phyloP scores from a whole-genome alignment of 306 rosid species.

The Ormosia semicastrata region DNA sequence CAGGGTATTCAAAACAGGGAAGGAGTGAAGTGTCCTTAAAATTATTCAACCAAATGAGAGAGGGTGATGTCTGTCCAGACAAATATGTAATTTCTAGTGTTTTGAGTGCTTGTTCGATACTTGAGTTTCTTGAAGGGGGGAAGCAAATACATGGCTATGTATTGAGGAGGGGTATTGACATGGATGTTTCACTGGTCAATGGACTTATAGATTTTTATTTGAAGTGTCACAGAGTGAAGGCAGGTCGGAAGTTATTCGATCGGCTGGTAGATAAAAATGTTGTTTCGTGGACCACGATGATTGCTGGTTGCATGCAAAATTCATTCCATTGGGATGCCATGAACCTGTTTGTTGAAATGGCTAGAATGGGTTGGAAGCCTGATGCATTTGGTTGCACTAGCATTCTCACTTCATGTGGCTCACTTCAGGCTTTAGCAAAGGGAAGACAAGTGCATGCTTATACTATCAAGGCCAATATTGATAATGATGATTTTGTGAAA shows the following conservation, averaged over 20 bases:
- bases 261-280: conserved; percentile 49
- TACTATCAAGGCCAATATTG: conserved; percentile 61
- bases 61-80: conserved; percentile 52
- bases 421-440: conserved; percentile 52
- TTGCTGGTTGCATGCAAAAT: conserved; percentile 92
- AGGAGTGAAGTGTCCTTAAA: conserved; percentile 65
- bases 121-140: conserved; percentile 66
- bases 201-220: conserved; percentile 75
- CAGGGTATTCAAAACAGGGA: conserved; percentile 69
- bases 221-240: conserved; percentile 69
- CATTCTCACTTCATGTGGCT: conserved; percentile 82
- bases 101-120: conserved; percentile 73
- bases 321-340: conserved; percentile 65
- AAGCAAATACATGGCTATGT: conserved; percentile 80
- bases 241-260: conserved; percentile 56
- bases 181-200: conserved; percentile 72
- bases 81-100: conserved; percentile 76
- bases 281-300: conserved; percentile 91
- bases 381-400: conserved; percentile 85
- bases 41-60: conserved; percentile 65
- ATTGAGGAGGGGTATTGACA: conserved; percentile 56
- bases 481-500: conserved; percentile 66
- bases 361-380: conserved; percentile 53
- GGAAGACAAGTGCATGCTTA: conserved; percentile 86
- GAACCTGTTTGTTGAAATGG: conserved; percentile 66